Evolutionary conservation across 176 grass and related monocot species (phyloP), one percentile per base, ranked within the genome.

Genomic region (Bonia amplexicaulis): DNA sequence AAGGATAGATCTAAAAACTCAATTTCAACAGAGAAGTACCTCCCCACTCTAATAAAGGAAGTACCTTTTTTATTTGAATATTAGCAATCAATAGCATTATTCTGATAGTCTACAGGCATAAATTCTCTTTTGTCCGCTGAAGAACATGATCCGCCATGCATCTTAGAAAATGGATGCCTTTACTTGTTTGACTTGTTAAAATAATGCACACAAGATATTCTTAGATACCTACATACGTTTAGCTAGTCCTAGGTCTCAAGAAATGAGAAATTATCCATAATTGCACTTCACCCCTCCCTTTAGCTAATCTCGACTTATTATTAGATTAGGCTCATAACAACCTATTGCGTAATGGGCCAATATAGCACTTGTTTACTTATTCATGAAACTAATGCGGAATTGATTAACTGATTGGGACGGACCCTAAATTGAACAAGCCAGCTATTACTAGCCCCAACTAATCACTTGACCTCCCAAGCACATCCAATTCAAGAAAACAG

Each of bases 21-120:
- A 60, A 57, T 68, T 42, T 3, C 23, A 65, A 61, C 25, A 33
- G 37, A 51, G 2, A 80, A 76, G 45, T 79, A 74, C 42, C 69
- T 25, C 66, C 66, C 65, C n/a, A 66, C 54, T 74, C 58, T 33
- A 90, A 87, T 83, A 52, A 90, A 90, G 42, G 20, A 69, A 39
- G 64, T 81, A 86, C 78, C 1, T 40, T 65, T 53, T 55, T 77
- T 53, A 62, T 69, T 85, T 76, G 12, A 85, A 76, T 76, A 69
- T 79, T 81, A 60, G 45, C 64, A 72, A 77, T 86, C 26, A 72
- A 77, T 77, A 71, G 83, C 73, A 72, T 66, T 71, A 46, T 71
- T 72, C 35, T 58, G 25, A 77, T 55, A 78, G 84, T 76, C 80
- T 80, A 62, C 22, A 84, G 19, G 62, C 75, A 76, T 80, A 77